Conservation (phyloP, 345 rosid species). For the Salix caprea region DNA sequence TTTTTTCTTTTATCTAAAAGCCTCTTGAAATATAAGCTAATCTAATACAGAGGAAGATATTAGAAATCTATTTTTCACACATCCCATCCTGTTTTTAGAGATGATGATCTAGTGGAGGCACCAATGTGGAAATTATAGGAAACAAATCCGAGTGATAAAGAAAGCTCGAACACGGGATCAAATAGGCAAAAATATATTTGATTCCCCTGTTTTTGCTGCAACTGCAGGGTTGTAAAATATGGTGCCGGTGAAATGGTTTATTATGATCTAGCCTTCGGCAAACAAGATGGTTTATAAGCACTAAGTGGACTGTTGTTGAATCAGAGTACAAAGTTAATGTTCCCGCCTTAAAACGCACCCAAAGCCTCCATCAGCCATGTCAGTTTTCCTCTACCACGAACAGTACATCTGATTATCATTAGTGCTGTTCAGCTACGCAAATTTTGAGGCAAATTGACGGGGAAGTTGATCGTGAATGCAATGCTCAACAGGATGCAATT, state of each 20-base stretch:
- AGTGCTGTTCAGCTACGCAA: background rate
- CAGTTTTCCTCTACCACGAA: background rate
- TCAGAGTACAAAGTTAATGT: background rate
- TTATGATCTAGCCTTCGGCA: background rate
- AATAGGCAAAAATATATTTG: background rate
- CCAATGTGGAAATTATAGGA: background rate
- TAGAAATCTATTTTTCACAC: too few species aligned
- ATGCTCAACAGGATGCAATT: background rate
- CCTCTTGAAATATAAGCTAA: too few species aligned
- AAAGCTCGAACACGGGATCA: background rate
- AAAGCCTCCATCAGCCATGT: background rate
- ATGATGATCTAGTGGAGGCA: background rate
- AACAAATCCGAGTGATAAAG: background rate
- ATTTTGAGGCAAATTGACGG: background rate
- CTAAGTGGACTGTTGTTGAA: background rate
- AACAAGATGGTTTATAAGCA: background rate
- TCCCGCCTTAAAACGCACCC: background rate
- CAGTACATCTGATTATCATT: background rate
- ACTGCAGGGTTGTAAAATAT: background rate
- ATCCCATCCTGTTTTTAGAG: background rate
- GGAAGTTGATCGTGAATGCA: background rate
- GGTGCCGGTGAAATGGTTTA: background rate
- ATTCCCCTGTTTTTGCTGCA: background rate
- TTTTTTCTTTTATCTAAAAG: too few species aligned
- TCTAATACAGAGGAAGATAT: too few species aligned